phyloP scores from a whole-genome alignment of 441 rosid genomes.

The Syzygium syzygioides region DNA sequence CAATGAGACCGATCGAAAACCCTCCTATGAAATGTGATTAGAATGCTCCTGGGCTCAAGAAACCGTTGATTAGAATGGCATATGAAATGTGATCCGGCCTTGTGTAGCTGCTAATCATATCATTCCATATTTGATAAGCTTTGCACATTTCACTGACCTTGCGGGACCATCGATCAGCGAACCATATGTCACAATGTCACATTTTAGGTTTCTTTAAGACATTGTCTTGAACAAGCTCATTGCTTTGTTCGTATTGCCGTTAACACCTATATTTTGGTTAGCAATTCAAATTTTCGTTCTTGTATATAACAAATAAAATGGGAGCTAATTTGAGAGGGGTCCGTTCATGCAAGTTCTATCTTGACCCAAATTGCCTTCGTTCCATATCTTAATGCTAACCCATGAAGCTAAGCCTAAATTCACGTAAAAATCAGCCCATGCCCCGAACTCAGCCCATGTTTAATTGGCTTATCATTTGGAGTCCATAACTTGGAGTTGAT shows the following conservation, averaged over 20 bases:
- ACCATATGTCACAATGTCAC: conserved; percentile 69
- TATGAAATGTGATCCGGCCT: conserved; percentile 54
- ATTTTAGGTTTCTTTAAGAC: conserved; percentile 46
- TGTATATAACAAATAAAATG: not conserved
- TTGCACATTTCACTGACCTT: conserved; percentile 53
- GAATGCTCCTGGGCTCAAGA: conserved; percentile 43
- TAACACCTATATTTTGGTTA: not conserved
- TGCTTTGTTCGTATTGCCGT: conserved; percentile 28
- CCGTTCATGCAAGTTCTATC: no score
- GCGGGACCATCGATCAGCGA: conserved; percentile 69
- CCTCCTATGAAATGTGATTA: not conserved
- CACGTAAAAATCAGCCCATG: no score
- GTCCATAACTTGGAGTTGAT: no score
- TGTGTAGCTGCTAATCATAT: conserved; percentile 43
- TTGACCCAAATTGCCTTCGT: no score
- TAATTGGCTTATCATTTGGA: no score
- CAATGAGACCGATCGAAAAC: conserved; percentile 54
- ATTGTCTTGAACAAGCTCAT: conserved; percentile 44
- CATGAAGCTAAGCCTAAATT: no score
- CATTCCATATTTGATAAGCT: conserved; percentile 53
- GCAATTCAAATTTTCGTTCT: conserved; percentile 30
- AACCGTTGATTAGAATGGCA: conserved; percentile 57
- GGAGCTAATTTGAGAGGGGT: no score
- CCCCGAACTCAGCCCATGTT: no score
- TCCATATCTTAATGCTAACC: no score